phyloP scores from a whole-genome alignment of 2,329 filamentous ascomycete species.

The Trichoderma hamatum region DNA sequence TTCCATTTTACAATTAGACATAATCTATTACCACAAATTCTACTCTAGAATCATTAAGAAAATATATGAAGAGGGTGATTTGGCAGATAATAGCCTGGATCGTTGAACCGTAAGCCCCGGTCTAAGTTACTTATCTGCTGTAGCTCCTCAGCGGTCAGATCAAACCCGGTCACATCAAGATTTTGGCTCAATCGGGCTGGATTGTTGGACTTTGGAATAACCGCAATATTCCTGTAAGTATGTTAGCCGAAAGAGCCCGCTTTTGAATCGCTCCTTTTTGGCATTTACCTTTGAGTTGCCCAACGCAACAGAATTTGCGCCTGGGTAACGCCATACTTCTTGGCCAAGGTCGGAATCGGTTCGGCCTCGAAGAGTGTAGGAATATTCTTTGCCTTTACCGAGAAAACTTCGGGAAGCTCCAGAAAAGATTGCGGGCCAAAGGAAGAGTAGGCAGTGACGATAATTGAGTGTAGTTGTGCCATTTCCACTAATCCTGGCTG shows the following conservation, averaged over 20 bases:
- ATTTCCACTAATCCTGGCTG: slow-evolving; percentile 60
- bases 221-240: slow-evolving; percentile 54
- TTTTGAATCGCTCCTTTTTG: too few relatives aligned
- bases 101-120: slow-evolving; percentile 62
- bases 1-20: too few relatives aligned
- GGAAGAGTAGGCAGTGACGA: slow-evolving; percentile 66
- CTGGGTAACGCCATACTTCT: slow-evolving; percentile 60
- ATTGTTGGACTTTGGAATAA: slow-evolving; percentile 67
- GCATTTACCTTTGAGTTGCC: slow-evolving; percentile 55
- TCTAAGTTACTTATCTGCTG: slow-evolving; percentile 58
- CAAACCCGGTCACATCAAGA: slow-evolving; percentile 43
- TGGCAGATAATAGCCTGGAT: slow-evolving; percentile 34
- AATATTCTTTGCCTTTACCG: slow-evolving; percentile 32
- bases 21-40: too few relatives aligned
- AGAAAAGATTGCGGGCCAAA: slow-evolving; percentile 60
- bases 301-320: slow-evolving; percentile 69
- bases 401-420: slow-evolving; percentile 34
- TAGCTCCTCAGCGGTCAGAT: slow-evolving; percentile 58
- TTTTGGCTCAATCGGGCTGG: slow-evolving; percentile 37
- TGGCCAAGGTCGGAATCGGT: slow-evolving; percentile 44
- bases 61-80: neutral
- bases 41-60: neutral
- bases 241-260: too few relatives aligned
- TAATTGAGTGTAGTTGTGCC: slow-evolving; percentile 59
- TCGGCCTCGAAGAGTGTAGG: slow-evolving; percentile 36